A percentile compares a stretch with the other conserved stretches of the same genome.
Conservation (phyloP, 2,329 filamentous ascomycete species). For the Trichoderma simmonsii region DNA sequence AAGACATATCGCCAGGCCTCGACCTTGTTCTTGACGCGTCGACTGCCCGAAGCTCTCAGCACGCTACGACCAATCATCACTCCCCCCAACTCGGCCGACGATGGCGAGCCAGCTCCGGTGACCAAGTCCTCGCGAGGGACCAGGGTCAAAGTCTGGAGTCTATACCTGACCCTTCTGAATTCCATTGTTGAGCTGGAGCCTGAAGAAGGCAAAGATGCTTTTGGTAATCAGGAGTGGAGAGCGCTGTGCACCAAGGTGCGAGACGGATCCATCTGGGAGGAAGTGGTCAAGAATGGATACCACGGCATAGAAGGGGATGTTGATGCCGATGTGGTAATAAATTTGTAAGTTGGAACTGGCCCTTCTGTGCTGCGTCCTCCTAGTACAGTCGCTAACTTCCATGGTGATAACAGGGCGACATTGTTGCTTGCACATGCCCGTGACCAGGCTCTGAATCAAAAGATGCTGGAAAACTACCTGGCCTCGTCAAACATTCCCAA, state of each 20-base stretch:
- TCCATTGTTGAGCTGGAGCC: constrained; percentile 83
- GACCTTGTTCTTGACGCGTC: constrained; percentile 90
- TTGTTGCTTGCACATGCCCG: constrained; percentile 86
- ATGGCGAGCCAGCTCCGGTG: constrained; percentile 66
- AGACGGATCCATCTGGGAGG: constrained; percentile 91
- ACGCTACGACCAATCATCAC: constrained; percentile 80
- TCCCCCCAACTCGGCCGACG: constrained; percentile 47
- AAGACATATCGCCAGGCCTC: constrained; percentile 93
- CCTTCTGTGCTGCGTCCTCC: neutral
- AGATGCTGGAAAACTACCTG: constrained; percentile 83
- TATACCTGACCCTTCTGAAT: constrained; percentile 92
- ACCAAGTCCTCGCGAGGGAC: constrained; percentile 76
- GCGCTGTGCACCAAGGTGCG: constrained; percentile 77
- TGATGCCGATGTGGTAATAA: constrained; percentile 90
- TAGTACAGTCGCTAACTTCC: neutral
- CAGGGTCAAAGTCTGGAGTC: constrained; percentile 92
- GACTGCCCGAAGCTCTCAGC: constrained; percentile 82
- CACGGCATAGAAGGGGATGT: constrained; percentile 84
- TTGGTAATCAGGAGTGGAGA: constrained; percentile 84
- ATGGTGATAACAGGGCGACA: constrained; percentile 63
- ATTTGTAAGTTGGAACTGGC: constrained; percentile 56
- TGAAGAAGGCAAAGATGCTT: constrained; percentile 84
- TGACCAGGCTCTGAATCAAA: constrained; percentile 79
- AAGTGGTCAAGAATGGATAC: constrained; percentile 84
- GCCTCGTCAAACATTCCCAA: constrained; percentile 71